A percentile compares a stretch with the other conserved stretches of the same genome.
Evolutionary conservation across 805 yeast species (phyloP).

Genomic region (Wickerhamiella parazyma): DNA sequence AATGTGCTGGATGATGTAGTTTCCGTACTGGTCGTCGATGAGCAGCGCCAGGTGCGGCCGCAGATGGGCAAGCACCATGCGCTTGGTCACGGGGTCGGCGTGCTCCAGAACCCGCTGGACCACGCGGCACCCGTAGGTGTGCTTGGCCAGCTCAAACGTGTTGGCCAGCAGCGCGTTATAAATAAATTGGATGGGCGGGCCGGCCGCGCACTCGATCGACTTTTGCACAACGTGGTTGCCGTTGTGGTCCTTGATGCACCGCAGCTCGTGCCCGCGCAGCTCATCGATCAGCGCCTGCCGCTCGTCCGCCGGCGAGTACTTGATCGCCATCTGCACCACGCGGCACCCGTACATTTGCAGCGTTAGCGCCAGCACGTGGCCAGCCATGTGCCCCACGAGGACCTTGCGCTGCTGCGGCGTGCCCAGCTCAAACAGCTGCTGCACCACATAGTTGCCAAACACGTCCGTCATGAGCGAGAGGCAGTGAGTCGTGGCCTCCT

Average conservation of each 20-base stretch:
- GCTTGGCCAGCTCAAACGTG: slow-evolving; percentile 77
- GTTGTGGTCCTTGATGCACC: slow-evolving; percentile 84
- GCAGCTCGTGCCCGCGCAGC: slow-evolving; percentile 44
- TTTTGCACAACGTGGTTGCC: slow-evolving; percentile 97
- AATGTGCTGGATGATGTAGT: slow-evolving; percentile 93
- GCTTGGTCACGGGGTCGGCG: slow-evolving; percentile 52
- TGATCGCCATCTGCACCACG: slow-evolving; percentile 89
- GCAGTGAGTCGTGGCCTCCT: slow-evolving; percentile 64
- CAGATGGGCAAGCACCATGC: slow-evolving; percentile 53
- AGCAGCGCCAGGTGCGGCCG: slow-evolving; percentile 57
- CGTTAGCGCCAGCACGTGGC: slow-evolving; percentile 60
- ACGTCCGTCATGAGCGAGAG: slow-evolving; percentile 86
- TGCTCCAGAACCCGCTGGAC: slow-evolving; percentile 83
- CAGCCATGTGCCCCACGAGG: slow-evolving; percentile 56
- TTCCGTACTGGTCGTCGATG: slow-evolving; percentile 94
- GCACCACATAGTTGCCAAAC: slow-evolving; percentile 94
- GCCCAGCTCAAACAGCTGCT: slow-evolving; percentile 82
- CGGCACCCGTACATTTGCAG: slow-evolving; percentile 97
- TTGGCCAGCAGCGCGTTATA: slow-evolving; percentile 46
- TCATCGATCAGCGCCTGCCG: slow-evolving; percentile 61
- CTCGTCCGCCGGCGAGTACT: slow-evolving; percentile 47
- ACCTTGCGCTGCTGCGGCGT: slow-evolving; percentile 51
- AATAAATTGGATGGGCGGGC: slow-evolving; percentile 54
- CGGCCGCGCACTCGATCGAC: slow-evolving; percentile 76
- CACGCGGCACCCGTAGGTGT: slow-evolving; percentile 96